A percentile compares a stretch with the other conserved stretches of the same genome.
Conservation (phyloP, 345 rosid genomes). For the Stellera chamaejasme region DNA sequence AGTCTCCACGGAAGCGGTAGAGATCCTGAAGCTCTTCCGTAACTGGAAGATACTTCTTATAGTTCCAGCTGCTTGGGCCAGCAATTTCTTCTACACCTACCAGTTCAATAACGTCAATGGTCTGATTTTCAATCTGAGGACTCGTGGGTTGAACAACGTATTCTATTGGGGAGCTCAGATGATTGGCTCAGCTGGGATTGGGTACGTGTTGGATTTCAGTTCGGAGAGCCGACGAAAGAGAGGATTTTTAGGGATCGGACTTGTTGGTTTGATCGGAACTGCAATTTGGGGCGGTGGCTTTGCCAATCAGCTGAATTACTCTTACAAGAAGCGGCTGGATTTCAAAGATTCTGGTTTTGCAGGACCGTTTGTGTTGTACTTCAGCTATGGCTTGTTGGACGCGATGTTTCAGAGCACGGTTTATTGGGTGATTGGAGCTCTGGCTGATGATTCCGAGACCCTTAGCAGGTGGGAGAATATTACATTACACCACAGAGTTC, state of each 20-base stretch:
- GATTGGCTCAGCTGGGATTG: constrained; percentile 46
- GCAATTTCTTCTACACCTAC: constrained; percentile 63
- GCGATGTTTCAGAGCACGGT: constrained; percentile 61
- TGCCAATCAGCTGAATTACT: constrained; percentile 39
- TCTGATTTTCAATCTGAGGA: constrained; percentile 40
- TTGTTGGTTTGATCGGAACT: constrained; percentile 42
- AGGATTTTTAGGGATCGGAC: constrained; percentile 42
- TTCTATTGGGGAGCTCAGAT: constrained; percentile 70
- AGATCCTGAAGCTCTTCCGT: constrained; percentile 42
- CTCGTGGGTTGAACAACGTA: constrained; percentile 63
- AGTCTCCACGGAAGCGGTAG: constrained; percentile 24
- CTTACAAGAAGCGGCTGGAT: constrained; percentile 26
- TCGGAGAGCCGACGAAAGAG: constrained; percentile 41
- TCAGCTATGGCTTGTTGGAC: constrained; percentile 52
- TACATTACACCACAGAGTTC: not conserved
- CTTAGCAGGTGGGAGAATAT: constrained; percentile 41
- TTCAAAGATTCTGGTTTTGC: constrained; percentile 48
- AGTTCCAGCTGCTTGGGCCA: constrained; percentile 54
- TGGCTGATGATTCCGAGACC: constrained; percentile 60
- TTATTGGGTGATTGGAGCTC: constrained; percentile 60
- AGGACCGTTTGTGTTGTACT: constrained; percentile 52
- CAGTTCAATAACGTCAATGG: constrained; percentile 54
- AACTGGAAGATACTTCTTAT: constrained; percentile 54
- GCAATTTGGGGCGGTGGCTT: constrained; percentile 61
- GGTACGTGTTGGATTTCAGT: constrained; percentile 47